A percentile compares a stretch with the other conserved stretches of the same genome.
Conservation (phyloP, 306 rosid species). For the Rubus idaeus region DNA sequence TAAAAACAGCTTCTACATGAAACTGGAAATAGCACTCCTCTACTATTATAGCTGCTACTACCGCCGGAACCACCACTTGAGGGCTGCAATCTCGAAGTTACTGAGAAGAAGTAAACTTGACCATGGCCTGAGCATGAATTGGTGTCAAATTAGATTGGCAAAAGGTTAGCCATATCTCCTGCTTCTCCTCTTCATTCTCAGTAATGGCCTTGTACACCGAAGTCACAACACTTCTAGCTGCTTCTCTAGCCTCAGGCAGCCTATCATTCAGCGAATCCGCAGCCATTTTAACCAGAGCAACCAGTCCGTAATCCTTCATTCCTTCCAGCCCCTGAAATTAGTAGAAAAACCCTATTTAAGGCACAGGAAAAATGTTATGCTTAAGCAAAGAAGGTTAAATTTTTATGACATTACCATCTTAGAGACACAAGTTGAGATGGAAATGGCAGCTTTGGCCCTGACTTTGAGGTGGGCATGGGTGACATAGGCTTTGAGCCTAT, state of each 20-base stretch:
- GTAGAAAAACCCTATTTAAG: slow-evolving; percentile 3
- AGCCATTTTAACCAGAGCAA: slow-evolving; percentile 59
- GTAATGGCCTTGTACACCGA: slow-evolving; percentile 46
- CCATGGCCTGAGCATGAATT: slow-evolving; percentile 58
- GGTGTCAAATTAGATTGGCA: slow-evolving; percentile 71
- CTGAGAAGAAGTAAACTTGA: slow-evolving; percentile 60
- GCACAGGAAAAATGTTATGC: background rate
- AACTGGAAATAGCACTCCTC: slow-evolving; percentile 1
- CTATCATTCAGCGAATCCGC: slow-evolving; percentile 79
- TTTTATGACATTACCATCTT: slow-evolving; percentile 54
- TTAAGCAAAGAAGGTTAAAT: background rate
- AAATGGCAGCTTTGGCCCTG: slow-evolving; percentile 81
- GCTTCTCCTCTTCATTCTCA: slow-evolving; percentile 57
- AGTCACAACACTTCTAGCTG: slow-evolving; percentile 69
- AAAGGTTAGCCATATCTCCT: slow-evolving; percentile 78
- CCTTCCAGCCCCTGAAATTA: slow-evolving; percentile 59
- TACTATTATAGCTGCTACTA: background rate
- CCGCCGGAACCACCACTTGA: background rate
- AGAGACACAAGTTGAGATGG: slow-evolving; percentile 69
- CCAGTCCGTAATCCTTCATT: slow-evolving; percentile 70
- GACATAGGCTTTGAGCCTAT: slow-evolving; percentile 52
- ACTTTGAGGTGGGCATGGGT: slow-evolving; percentile 68
- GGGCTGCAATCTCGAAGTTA: background rate
- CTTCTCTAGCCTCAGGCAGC: slow-evolving; percentile 93
- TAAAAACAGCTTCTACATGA: slow-evolving; percentile 19